These are phyloP conservation scores for Verticillium klebahnii DNA, from an alignment of 2,329 filamentous ascomycete genomes.

Conservation along the genomic window DNA sequence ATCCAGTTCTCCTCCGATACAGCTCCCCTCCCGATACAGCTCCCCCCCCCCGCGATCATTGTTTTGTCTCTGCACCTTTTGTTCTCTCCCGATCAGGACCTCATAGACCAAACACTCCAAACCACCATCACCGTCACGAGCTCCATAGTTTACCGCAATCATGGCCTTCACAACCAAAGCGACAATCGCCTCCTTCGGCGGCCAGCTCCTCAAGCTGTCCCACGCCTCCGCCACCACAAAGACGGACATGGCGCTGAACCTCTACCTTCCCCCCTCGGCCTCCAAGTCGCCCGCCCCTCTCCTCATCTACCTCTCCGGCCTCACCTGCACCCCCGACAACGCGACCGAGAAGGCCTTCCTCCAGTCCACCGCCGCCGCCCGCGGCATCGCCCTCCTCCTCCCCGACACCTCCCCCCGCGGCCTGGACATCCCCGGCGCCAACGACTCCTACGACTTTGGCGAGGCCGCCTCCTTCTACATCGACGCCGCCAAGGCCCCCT, in stretches of 20 bases:
- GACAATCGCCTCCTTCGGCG: conserved; percentile 87
- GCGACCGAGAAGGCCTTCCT: conserved; percentile 84
- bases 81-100: neutral
- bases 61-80: neutral
- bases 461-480: conserved; percentile 92
- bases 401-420: conserved; percentile 93
- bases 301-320: conserved; percentile 86
- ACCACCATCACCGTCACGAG: neutral
- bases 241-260: conserved; percentile 88
- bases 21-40: neutral
- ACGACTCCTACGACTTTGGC: conserved; percentile 89
- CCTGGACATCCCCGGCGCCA: conserved; percentile 74
- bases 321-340: conserved; percentile 93
- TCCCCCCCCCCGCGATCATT: neutral
- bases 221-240: conserved; percentile 75
- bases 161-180: conserved; percentile 90
- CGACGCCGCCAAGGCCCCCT: conserved; percentile 74
- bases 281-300: conserved; percentile 62
- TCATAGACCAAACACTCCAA: conserved; percentile 2
- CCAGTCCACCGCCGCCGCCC: conserved; percentile 72
- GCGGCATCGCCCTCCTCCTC: conserved; percentile 87
- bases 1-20: neutral
- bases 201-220: conserved; percentile 89
- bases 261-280: conserved; percentile 80
- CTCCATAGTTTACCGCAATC: conserved; percentile 16